Base-by-base conservation (phyloP, 169 alveolate genomes). In the Pseudocohnilembus persalinus region DNA sequence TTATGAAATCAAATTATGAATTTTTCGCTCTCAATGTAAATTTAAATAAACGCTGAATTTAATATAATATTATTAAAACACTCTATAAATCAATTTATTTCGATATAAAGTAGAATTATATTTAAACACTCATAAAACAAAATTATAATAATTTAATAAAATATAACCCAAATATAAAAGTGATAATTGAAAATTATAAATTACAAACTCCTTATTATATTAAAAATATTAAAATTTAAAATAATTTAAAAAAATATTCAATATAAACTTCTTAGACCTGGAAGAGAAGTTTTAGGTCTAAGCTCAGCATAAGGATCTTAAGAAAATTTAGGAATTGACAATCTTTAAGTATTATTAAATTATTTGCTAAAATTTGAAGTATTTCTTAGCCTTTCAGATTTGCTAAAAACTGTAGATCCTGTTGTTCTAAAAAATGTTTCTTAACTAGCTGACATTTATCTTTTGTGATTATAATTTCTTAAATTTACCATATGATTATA, bases 261-360 rank as follows among this genome's bases (percentile, higher is more conserved):
- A 79, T 79, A 79, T 0, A 79, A 28, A 29, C 76, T 79, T 79
- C 84, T 79, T 63, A 79, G 49, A 0, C 84, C 84, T 0, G 76
- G 84, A 24, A 35, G 74, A 49, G 76, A 31, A 15, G 77, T 35
- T 79, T 79, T 0, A 16, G 29, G 29, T 79, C 84, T 79, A 15
- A 49, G 28, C 16, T 79, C 29, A 1, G 29, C 28, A 64, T 79
- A 79, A 16, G 84, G 84, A 79, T 79, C 84, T 64, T 49, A 74
- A 34, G 26, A 49, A 79, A 79, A 33, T 35, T 63, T 79, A 35
- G 84, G 84, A 28, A 49, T 28, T 28, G 84, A 79, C 20, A 79
- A 49, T 64, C 84, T 79, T 29, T 25, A 79, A 0, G 84, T 49
- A 15, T 74, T 79, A 49, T 79, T 72, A 34, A 35, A 79, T 79